Evolutionary conservation across 2,329 filamentous ascomycete genomes (phyloP).

Genomic region (Trichoderma sp.): DNA sequence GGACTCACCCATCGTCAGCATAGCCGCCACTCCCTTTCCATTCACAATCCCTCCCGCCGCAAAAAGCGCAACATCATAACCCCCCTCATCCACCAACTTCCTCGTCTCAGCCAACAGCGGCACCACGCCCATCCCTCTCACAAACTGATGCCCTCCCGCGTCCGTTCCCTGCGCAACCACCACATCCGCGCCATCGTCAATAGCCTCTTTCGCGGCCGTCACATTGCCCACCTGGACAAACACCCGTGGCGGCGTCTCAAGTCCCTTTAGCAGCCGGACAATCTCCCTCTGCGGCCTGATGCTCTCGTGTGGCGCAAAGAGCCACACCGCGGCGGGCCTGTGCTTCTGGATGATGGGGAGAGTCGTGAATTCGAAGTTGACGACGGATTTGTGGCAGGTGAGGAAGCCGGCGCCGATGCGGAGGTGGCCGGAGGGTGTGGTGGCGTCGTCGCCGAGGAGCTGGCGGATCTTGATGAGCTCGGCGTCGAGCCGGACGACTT

Average conservation of each 20-base stretch:
- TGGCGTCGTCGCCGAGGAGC: conserved; percentile 36
- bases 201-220: conserved; percentile 54
- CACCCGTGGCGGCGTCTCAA: conserved; percentile 47
- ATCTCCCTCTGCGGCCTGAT: conserved; percentile 45
- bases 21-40: conserved; percentile 58
- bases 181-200: conserved; percentile 57
- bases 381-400: conserved; percentile 52
- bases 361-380: conserved; percentile 47
- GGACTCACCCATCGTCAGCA: conserved; percentile 55
- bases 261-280: conserved; percentile 41
- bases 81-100: conserved; percentile 49
- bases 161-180: conserved; percentile 66
- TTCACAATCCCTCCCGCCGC: conserved; percentile 65
- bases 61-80: conserved; percentile 48
- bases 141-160: conserved; percentile 66
- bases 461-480: conserved; percentile 39
- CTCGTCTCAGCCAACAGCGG: conserved; percentile 61
- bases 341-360: conserved; percentile 57
- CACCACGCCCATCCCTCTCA: conserved; percentile 57
- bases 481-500: conserved; percentile 41
- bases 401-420: conserved; percentile 63
- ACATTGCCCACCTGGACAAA: conserved; percentile 68
- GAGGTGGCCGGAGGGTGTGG: conserved; percentile 39
- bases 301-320: conserved; percentile 62
- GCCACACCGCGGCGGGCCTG: conserved; percentile 64